These are phyloP conservation scores for Bauhinia variegata DNA, from an alignment of 306 rosid species.

Conservation along the genomic window DNA sequence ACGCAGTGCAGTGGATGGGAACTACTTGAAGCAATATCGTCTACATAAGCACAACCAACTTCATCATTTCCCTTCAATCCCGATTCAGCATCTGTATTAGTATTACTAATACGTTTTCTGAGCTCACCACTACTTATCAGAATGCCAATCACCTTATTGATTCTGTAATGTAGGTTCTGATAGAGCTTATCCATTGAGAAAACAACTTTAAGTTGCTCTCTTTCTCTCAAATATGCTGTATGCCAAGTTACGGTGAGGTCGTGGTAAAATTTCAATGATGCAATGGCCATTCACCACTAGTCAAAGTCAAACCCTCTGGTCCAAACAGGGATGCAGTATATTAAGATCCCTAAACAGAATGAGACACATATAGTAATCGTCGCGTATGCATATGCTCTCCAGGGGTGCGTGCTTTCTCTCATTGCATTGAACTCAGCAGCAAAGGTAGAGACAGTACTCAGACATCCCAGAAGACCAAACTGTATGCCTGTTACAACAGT, in stretches of 20 bases:
- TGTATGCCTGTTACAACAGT: conserved; percentile 63
- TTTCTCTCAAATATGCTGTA: neutral
- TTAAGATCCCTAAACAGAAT: conserved; percentile 60
- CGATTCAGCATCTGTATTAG: neutral
- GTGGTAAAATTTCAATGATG: neutral
- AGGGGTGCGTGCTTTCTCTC: conserved; percentile 66
- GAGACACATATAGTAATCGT: conserved; percentile 59
- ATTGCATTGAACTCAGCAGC: conserved; percentile 81
- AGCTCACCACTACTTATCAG: neutral
- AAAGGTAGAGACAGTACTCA: conserved; percentile 90
- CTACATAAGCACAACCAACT: neutral
- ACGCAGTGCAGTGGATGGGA: too few relatives aligned
- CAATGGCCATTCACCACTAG: conserved; percentile 1
- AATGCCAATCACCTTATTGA: neutral
- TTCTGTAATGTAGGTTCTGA: neutral
- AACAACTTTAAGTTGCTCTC: too few relatives aligned
- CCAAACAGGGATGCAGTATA: conserved; percentile 77
- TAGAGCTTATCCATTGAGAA: neutral
- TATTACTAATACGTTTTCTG: too few relatives aligned
- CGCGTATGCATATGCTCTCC: conserved; percentile 79
- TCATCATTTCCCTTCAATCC: neutral
- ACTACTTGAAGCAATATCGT: too few relatives aligned
- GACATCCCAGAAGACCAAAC: conserved; percentile 76
- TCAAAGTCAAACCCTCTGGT: conserved; percentile 48
- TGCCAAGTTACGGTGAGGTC: conserved; percentile 3